Base-by-base conservation (phyloP, 345 rosid genomes). In the Arabis hirsuta region DNA sequence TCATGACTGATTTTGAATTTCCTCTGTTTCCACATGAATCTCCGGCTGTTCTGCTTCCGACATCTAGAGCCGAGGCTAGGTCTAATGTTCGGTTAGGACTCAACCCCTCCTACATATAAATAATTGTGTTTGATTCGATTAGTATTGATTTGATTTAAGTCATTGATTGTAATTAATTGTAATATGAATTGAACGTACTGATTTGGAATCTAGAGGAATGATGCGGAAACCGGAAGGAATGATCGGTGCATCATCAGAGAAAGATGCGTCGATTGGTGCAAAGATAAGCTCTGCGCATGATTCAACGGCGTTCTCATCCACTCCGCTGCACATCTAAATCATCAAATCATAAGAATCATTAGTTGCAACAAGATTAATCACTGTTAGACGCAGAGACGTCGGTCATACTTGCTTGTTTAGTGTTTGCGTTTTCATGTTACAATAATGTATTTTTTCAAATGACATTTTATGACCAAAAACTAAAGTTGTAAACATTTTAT, bases 141-240 rank as follows among this genome's bases (percentile, higher is more conserved):
- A 76, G 45, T 43, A 29, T 65, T 34, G 48, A 3, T 47, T 56
- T 2, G 2, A 10, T 1, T 4, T 1, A 29, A n/a, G 41, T 50
- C 47, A 12, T 9, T 73, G 4, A 4, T 2, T 36, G 8, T 41
- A 27, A 27, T 27, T 29, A 29, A 3, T 12, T 14, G 6, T 44
- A 9, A 32, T 9, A 20, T 57, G 64, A n/a, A 69, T 9, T 55
- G 6, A 6, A 75, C 81, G 12, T 71, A 94, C 98, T 80, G 82
- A 76, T 59, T 82, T 86, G 4, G 98, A 87, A 69, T 85, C 97
- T 19, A 94, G 87, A 13, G 96, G 98, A 73, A 94, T 94, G 74
- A 94, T 89, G 69, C 98, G 96, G 73, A 94, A 94, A 27, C 98
- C 98, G 11, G 95, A 94, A 84, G 98, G 98, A 55, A 94, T 72